phyloP scores from a whole-genome alignment of 106 monocot species.

The Dendrobium chrysotoxum region DNA sequence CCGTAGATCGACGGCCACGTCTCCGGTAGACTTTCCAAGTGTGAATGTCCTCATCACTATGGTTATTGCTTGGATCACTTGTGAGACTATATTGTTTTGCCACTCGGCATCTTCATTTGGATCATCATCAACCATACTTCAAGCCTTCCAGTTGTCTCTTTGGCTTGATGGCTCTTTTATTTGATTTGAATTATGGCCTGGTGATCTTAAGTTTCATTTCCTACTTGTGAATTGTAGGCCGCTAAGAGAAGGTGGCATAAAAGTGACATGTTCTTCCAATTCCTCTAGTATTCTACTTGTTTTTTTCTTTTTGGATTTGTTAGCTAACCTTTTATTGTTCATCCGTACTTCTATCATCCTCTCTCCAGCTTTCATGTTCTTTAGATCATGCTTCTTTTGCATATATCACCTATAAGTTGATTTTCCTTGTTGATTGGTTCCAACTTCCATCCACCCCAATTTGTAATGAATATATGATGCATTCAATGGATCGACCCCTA shows the following conservation, averaged over 20 bases:
- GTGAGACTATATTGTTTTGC: background rate
- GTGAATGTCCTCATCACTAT: no score
- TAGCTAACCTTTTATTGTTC: background rate
- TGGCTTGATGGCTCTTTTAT: background rate
- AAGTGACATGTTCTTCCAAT: background rate
- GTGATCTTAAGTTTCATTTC: background rate
- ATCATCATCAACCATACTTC: constrained; percentile 1
- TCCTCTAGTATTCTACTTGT: background rate
- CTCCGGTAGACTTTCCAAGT: no score
- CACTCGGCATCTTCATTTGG: background rate
- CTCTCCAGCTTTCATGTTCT: background rate
- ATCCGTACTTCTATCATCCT: background rate
- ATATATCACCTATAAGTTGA: background rate
- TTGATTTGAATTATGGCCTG: background rate
- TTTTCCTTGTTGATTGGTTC: no score
- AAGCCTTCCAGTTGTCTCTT: background rate
- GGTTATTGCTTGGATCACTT: background rate
- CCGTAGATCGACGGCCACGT: no score
- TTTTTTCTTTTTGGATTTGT: background rate
- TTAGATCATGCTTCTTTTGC: background rate
- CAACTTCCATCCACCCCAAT: no score
- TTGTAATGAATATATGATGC: no score
- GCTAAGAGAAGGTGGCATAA: background rate
- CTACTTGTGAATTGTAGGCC: background rate
- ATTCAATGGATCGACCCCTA: no score